phyloP scores from a whole-genome alignment of 2,329 filamentous ascomycete species.

The Colletotrichum australisinense region DNA sequence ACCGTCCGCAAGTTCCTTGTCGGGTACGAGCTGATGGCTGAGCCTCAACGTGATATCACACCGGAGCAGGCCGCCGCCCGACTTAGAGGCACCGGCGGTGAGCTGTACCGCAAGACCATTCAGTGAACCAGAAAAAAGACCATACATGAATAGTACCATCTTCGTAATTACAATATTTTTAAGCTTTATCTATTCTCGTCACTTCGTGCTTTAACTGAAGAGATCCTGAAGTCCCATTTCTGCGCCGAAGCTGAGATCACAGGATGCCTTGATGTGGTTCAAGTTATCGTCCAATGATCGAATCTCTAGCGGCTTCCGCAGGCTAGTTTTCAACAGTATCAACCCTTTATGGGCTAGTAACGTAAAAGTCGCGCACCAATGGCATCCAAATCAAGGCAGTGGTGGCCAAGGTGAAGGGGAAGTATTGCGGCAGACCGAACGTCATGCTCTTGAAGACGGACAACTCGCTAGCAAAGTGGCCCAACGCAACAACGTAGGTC shows the following conservation, averaged over 20 bases:
- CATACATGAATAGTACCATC: background rate
- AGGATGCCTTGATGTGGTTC: background rate
- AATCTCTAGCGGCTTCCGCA: background rate
- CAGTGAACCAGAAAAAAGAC: constrained; percentile 26
- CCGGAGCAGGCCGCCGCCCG: constrained; percentile 91
- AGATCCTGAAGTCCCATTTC: background rate
- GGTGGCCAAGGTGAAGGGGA: constrained; percentile 65
- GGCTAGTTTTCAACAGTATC: background rate
- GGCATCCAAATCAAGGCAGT: constrained; percentile 70
- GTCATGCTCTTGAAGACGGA: constrained; percentile 81
- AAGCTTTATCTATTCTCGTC: background rate
- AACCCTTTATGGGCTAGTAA: constrained; percentile 50
- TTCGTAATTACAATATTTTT: background rate
- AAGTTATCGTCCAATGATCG: background rate
- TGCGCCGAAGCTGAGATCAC: background rate
- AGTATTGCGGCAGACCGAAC: constrained; percentile 66
- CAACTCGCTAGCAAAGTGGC: constrained; percentile 86
- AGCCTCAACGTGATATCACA: constrained; percentile 98
- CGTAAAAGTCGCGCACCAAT: constrained; percentile 77
- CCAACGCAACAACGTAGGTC: constrained; percentile 83
- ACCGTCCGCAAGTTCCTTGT: constrained; percentile 97
- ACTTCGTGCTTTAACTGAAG: background rate
- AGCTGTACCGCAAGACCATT: constrained; percentile 82
- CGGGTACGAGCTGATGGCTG: constrained; percentile 95
- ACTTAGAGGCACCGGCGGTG: constrained; percentile 80